phyloP scores from a whole-genome alignment of 2,329 filamentous ascomycete genomes.

The Colletotrichum sp. region DNA sequence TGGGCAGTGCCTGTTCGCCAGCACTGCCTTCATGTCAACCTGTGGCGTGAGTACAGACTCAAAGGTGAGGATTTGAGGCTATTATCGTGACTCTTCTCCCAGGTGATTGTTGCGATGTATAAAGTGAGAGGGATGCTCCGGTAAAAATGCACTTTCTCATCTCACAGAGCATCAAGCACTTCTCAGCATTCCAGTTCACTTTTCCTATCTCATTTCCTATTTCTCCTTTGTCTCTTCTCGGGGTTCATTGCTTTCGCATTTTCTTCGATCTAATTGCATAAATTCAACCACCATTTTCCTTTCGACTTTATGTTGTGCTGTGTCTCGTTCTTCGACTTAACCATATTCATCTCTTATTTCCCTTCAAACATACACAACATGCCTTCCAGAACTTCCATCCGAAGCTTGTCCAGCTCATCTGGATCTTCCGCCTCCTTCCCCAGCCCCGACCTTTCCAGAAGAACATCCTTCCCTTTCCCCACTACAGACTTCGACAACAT shows the following conservation, averaged over 20 bases:
- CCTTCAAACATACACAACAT: not conserved
- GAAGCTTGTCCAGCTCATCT: not conserved
- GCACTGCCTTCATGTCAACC: not conserved
- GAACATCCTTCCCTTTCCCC: not conserved
- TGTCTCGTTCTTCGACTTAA: not conserved
- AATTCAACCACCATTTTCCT: fast-evolving
- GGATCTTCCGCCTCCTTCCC: not conserved
- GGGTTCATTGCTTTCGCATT: not conserved
- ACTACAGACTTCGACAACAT: not conserved
- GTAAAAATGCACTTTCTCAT: not conserved
- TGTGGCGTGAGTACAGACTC: not conserved
- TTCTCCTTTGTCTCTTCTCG: not conserved
- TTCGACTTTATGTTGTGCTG: fast-evolving
- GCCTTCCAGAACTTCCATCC: not conserved
- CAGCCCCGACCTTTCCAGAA: not conserved
- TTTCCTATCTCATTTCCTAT: not conserved
- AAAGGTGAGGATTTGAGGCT: not conserved
- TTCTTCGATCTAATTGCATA: not conserved
- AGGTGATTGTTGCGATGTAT: not conserved
- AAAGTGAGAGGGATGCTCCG: not conserved
- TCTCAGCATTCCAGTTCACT: not conserved
- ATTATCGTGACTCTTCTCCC: not conserved
- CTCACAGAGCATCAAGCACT: not conserved
- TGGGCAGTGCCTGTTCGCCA: not conserved
- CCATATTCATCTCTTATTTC: not conserved